Base-by-base conservation (phyloP, 108 stramenopile genomes). In the Fragilaria radians region DNA sequence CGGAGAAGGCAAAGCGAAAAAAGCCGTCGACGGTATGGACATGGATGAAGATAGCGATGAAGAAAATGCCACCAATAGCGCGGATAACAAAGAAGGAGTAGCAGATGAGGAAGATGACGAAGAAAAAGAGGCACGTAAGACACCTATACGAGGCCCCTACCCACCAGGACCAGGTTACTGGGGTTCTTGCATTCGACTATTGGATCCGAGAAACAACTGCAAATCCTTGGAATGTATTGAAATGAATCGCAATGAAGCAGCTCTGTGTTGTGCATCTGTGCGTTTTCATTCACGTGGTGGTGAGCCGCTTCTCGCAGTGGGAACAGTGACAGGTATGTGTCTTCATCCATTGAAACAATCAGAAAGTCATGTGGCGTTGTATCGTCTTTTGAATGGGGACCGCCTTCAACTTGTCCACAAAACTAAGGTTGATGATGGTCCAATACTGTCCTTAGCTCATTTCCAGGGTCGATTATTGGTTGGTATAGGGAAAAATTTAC, bases 161-260 rank as follows among this genome's bases (percentile, higher is more conserved):
- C 96, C 96, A 27, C 75, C 87, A 7, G 63, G 68, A 22, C 79
- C 67, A 46, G 91, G 93, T 21, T 65, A 71, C 25, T 99, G 98
- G 98, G 98, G 97, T 32, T 94, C 93, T 32, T 96, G 94, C 65
- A 62, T 99, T 19, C 93, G 98, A 22, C 72, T 99, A 47, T 48
- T 97, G 22, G 95, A 99, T 72, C 91, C 94, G 30, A 71, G 77
- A 1, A 62, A 86, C 53, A 68, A 60, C 28, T 86, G 89, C 58
- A 59, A 60, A 5, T 94, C 95, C 7, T 59, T 93, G 62, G 93
- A 93, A 33, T 87, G 83, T 48, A 65, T 99, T 19, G 97, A 97
- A 63, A 76, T 99, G 65, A 72, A 66, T 47, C 84, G 82, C 42
- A 94, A 96, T 54, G 96, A 98, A 62, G 96, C 97, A 0, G 98